These are phyloP conservation scores for Lentinus brumalis DNA, from an alignment of 768 basidiomycete species.

Conservation along the genomic window DNA sequence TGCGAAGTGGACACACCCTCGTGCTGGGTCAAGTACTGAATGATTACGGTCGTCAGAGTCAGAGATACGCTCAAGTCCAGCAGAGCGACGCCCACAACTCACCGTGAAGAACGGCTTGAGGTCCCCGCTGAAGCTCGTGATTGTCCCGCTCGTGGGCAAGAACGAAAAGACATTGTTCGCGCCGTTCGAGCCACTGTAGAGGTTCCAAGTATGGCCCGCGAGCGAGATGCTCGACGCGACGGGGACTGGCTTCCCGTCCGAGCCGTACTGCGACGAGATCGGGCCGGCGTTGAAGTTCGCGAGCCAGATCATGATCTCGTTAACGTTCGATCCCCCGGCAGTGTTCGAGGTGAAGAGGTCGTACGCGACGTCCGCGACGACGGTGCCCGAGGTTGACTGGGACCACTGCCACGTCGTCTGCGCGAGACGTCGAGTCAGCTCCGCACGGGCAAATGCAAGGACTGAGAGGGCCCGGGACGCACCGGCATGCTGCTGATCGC, in stretches of 20 bases:
- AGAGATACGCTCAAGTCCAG: not conserved
- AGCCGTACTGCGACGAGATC: conserved; percentile 51
- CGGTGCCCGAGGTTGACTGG: conserved; percentile 40
- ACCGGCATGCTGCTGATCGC: conserved; percentile 60
- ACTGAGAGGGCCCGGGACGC: conserved; percentile 21
- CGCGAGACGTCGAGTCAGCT: conserved; percentile 21
- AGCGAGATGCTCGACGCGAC: conserved; percentile 46
- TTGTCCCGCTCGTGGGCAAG: conserved; percentile 40
- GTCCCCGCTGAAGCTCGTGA: conserved; percentile 56
- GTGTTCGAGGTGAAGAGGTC: conserved; percentile 63
- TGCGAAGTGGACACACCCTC: conserved; percentile 51
- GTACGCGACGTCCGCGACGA: conserved; percentile 60
- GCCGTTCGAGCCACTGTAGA: conserved; percentile 57
- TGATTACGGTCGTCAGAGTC: not conserved
- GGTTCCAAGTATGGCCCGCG: conserved; percentile 57
- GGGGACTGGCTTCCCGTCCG: conserved; percentile 48
- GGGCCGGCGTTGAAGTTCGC: conserved; percentile 59
- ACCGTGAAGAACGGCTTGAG: conserved; percentile 55
- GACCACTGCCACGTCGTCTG: conserved; percentile 60
- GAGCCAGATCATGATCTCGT: conserved; percentile 69
- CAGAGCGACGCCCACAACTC: not conserved
- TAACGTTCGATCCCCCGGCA: conserved; percentile 46
- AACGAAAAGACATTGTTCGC: conserved; percentile 45
- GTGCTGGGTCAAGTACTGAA: conserved; percentile 52
- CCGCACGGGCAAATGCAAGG: not conserved